These are phyloP conservation scores for Phialophora verrucosa DNA, from an alignment of 2,329 filamentous ascomycete genomes.

Conservation along the genomic window DNA sequence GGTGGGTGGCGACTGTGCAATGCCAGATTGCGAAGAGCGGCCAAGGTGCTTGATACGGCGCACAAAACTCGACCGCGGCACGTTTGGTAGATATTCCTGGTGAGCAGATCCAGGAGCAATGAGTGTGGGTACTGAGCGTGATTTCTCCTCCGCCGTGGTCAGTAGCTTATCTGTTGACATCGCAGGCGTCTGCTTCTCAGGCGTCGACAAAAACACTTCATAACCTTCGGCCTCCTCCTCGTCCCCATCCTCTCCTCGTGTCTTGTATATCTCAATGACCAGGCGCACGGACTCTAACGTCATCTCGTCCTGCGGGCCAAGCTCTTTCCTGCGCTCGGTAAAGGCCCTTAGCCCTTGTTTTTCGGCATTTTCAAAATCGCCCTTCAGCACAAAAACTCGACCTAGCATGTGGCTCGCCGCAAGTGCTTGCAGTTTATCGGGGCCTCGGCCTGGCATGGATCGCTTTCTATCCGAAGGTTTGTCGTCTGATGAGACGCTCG, in stretches of 20 bases:
- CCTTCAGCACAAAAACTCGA: constrained; percentile 32
- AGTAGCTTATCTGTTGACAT: constrained; percentile 10
- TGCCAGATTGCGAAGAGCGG: constrained; percentile 24
- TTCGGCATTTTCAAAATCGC: constrained; percentile 34
- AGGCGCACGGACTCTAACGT: constrained; percentile 35
- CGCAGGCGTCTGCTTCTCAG: constrained; percentile 12
- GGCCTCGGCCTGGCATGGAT: constrained; percentile 1
- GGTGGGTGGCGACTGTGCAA: constrained; percentile 12
- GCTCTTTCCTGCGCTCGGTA: constrained; percentile 31
- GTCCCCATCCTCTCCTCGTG: constrained; percentile 33
- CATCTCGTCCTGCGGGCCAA: constrained; percentile 34
- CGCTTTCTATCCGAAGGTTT: constrained; percentile 1
- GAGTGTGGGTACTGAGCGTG: constrained; percentile 8
- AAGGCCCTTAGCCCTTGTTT: constrained; percentile 35
- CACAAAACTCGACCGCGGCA: constrained; percentile 18
- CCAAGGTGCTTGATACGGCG: constrained; percentile 24
- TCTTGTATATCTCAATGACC: constrained; percentile 36
- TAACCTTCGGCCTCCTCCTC: constrained; percentile 36
- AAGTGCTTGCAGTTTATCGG: constrained; percentile 31
- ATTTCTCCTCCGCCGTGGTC: background rate
- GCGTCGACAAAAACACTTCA: constrained; percentile 32
- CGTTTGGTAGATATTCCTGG: background rate
- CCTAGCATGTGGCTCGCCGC: constrained; percentile 36
- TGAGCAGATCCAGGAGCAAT: constrained; percentile 11
- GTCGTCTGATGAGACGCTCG: constrained; percentile 6